Conservation (phyloP, 257 asterid species). For the Solanum bulbocastanum region DNA sequence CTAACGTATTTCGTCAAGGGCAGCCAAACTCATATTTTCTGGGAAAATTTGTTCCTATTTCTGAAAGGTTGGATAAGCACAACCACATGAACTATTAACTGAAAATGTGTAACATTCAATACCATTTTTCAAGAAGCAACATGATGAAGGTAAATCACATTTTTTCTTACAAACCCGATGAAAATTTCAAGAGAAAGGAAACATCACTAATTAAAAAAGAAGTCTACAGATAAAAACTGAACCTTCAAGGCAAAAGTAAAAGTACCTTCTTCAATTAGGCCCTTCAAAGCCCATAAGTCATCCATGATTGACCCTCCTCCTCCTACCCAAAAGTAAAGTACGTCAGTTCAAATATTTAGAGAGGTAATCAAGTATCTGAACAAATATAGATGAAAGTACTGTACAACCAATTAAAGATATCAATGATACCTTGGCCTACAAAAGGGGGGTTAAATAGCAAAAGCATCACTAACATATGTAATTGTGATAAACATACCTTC, state of each 20-base stretch:
- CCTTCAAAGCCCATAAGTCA: conserved; percentile 96
- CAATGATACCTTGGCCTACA: background rate
- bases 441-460: background rate
- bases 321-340: conserved; percentile 34
- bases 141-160: background rate
- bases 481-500: background rate
- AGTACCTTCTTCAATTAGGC: conserved; percentile 81
- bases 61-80: background rate
- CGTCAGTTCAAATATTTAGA: background rate
- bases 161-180: background rate
- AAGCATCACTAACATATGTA: background rate
- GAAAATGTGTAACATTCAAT: background rate
- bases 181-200: background rate
- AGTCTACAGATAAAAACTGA: background rate
- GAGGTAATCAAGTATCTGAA: background rate
- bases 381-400: background rate
- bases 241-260: background rate
- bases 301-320: conserved; percentile 99
- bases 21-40: background rate
- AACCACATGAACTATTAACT: background rate
- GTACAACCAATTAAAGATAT: background rate
- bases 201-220: background rate
- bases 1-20: background rate
- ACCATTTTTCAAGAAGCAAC: background rate
- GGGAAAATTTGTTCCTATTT: background rate